These are phyloP conservation scores for Moesziomyces sp. DNA, from an alignment of 1,284 basidiomycete genomes.

Conservation along the genomic window DNA sequence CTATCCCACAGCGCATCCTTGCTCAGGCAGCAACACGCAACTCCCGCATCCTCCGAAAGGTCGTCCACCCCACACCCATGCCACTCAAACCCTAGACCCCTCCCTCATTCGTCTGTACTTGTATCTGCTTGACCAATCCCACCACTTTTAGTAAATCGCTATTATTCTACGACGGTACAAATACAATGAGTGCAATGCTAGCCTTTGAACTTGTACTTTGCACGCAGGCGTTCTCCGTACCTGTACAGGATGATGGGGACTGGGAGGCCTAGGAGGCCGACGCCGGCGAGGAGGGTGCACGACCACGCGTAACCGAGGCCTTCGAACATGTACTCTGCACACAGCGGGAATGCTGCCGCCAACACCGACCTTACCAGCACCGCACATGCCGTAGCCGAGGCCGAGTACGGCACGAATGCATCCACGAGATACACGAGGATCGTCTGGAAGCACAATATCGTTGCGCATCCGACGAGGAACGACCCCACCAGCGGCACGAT, in stretches of 20 bases:
- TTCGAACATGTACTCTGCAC: conserved; percentile 69
- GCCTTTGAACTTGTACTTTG: conserved; percentile 47
- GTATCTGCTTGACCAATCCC: neutral
- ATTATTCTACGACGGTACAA: conserved; percentile 1
- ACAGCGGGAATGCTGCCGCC: conserved; percentile 70
- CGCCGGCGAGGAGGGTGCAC: conserved; percentile 67
- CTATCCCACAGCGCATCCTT: conserved; percentile 20
- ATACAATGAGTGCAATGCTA: conserved; percentile 11
- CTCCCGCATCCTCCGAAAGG: conserved; percentile 7
- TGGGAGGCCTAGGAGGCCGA: conserved; percentile 69
- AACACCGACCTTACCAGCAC: conserved; percentile 66
- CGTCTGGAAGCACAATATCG: conserved; percentile 70
- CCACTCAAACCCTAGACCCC: neutral
- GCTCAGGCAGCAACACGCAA: neutral
- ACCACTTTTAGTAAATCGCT: neutral
- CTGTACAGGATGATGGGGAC: conserved; percentile 69
- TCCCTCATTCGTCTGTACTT: neutral
- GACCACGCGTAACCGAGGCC: conserved; percentile 70
- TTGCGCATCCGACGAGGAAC: conserved; percentile 52
- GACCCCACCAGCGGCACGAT: conserved; percentile 53
- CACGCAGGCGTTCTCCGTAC: conserved; percentile 67
- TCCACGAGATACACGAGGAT: conserved; percentile 70
- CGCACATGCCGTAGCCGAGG: conserved; percentile 69
- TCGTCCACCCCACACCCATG: conserved; percentile 1
- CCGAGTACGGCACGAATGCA: conserved; percentile 70